Base-by-base conservation (phyloP, 306 rosid species). In the Parietaria judaica region DNA sequence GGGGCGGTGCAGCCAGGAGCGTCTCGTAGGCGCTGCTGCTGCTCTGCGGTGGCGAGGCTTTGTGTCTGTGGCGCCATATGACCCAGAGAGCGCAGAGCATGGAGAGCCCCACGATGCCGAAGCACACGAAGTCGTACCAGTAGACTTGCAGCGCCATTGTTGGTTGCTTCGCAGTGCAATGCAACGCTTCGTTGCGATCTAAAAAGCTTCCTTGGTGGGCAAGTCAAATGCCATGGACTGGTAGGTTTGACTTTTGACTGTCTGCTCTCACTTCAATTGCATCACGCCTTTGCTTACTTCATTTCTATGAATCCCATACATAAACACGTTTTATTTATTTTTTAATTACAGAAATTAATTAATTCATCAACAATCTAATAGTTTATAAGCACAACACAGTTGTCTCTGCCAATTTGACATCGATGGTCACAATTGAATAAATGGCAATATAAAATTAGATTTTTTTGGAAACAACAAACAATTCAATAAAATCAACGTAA, bases 121-220 rank as follows among this genome's bases (percentile, higher is more conserved):
- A 72, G 60, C 89, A 84, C 23, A 82, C 89, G n/a, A 84, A 76
- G 72, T 82, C 92, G 14, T 84, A 84, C 92, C 95, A 87, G 51
- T 63, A 83, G 6, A 87, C 59, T 51, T 49, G 74, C 60, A 82
- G 73, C 43, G 70, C 85, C 92, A 80, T 84, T 13, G 5, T 8
- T 35, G 11, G 5, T 48, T 14, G 51, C 16, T 8, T 51, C 12
- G 12, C 9, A 15, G 6, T 41, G 45, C 31, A 23, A n/a, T 5
- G 9, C 13, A n/a, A n/a, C n/a, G n/a, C n/a, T n/a, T n/a, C n/a
- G n/a, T 49, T 49, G 9, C 53, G 14, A 49, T 49, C 53, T 7
- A 11, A 2, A 47, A 13, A 13, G 12, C 14, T 11, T 15, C 16
- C 35, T 51, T 31, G 66, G 5, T 10, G 5, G 8, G 5, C 14